Conservation (phyloP, 352 stramenopile species). For the Thalassiosira livingstoniorum region DNA sequence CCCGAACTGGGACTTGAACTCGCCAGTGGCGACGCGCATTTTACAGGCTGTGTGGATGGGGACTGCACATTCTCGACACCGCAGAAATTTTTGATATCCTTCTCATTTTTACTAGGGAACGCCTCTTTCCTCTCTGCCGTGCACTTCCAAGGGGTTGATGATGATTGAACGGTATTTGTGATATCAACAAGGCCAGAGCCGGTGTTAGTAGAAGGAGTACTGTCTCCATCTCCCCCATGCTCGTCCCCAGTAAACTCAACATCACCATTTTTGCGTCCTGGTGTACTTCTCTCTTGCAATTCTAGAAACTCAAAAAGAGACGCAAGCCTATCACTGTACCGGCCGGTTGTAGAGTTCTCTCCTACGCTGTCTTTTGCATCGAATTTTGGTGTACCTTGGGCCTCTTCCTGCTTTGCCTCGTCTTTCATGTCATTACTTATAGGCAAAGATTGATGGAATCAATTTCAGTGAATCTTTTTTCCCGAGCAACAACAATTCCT, state of each 20-base stretch:
- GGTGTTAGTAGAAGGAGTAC: slow-evolving; percentile 13
- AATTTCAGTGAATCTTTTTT: too few species aligned
- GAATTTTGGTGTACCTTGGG: neutral
- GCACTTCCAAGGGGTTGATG: neutral
- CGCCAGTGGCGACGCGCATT: neutral
- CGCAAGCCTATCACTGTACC: slow-evolving; percentile 31
- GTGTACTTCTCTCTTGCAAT: neutral
- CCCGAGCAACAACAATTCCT: too few species aligned
- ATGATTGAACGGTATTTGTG: slow-evolving; percentile 28
- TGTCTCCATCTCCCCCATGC: neutral
- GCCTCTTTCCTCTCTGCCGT: neutral
- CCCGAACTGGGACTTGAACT: neutral
- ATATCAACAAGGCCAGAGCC: slow-evolving; percentile 33
- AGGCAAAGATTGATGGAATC: too few species aligned
- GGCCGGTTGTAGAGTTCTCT: too few species aligned
- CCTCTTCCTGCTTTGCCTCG: neutral
- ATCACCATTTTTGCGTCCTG: slow-evolving; percentile 2
- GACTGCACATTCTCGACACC: slow-evolving; percentile 6
- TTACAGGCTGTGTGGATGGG: neutral
- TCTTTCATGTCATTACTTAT: too few species aligned
- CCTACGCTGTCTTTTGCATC: too few species aligned
- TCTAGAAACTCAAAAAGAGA: slow-evolving; percentile 35
- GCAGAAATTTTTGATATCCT: slow-evolving; percentile 32
- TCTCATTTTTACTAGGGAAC: slow-evolving; percentile 25
- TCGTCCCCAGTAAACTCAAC: neutral